These are phyloP conservation scores for Stephania japonica DNA, from an alignment of 164 flowering plant genomes.

Conservation along the genomic window DNA sequence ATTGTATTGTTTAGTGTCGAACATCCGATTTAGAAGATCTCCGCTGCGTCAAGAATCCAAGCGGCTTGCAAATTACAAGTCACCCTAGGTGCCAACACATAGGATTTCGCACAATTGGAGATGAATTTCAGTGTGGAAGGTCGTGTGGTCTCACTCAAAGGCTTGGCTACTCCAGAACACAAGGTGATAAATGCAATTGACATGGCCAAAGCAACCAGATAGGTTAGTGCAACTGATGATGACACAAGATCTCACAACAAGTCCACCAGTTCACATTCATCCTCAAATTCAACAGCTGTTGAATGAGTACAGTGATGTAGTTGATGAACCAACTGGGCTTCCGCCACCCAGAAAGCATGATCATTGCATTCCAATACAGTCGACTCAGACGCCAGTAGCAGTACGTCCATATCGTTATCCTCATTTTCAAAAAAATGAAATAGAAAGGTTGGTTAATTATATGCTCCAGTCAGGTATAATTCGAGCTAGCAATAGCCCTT, in stretches of 20 bases:
- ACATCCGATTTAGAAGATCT: no score
- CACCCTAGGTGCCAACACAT: no score
- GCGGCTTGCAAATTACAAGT: no score
- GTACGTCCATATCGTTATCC: neutral
- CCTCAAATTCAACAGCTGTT: neutral
- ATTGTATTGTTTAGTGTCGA: no score
- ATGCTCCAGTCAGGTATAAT: neutral
- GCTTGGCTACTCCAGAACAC: neutral
- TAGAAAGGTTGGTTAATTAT: neutral
- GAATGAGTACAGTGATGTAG: neutral
- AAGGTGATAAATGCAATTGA: neutral
- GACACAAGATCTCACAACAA: neutral
- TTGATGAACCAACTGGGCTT: neutral
- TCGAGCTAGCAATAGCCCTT: neutral
- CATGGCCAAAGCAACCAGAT: neutral
- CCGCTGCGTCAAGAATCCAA: no score
- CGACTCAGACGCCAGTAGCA: neutral
- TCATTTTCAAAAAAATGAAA: neutral
- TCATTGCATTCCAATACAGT: neutral
- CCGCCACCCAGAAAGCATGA: slow-evolving; percentile 1
- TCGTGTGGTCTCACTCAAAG: neutral
- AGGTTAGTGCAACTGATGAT: neutral
- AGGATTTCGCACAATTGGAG: neutral
- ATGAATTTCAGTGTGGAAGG: neutral
- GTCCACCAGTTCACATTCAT: neutral